A percentile compares a stretch with the other conserved stretches of the same genome.
Evolutionary conservation across 805 yeast species (phyloP).

Genomic region (Myxozyma monticola): DNA sequence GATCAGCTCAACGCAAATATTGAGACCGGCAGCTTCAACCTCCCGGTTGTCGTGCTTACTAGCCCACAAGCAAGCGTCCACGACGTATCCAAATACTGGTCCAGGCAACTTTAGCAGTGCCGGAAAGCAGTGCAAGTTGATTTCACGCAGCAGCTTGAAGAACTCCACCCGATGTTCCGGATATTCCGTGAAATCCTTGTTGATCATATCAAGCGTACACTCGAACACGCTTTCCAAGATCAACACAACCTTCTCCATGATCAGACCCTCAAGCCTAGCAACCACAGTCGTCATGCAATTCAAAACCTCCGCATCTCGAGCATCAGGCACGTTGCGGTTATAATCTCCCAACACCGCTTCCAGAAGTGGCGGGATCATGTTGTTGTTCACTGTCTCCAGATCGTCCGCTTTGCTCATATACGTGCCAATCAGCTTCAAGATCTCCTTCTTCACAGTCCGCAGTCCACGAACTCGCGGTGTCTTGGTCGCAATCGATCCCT

Average conservation of each 20-base stretch:
- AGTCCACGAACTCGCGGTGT: constrained; percentile 93
- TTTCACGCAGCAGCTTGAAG: constrained; percentile 83
- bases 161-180: constrained; percentile 98
- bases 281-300: constrained; percentile 92
- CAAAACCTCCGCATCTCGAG: constrained; percentile 96
- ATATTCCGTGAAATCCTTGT: constrained; percentile 90
- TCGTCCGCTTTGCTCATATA: constrained; percentile 86
- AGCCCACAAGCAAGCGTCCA: constrained; percentile 97
- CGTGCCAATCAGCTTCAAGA: constrained; percentile 82
- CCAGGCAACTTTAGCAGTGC: constrained; percentile 88
- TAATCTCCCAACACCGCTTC: constrained; percentile 88
- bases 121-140: constrained; percentile 78
- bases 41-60: constrained; percentile 96
- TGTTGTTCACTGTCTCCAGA: constrained; percentile 76
- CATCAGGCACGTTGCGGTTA: constrained; percentile 85
- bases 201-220: constrained; percentile 92
- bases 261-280: constrained; percentile 78
- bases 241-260: constrained; percentile 84
- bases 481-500: constrained; percentile 87
- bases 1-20: constrained; percentile 77
- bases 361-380: constrained; percentile 78
- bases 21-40: constrained; percentile 88
- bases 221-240: constrained; percentile 90
- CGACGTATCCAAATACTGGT: constrained; percentile 83
- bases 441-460: constrained; percentile 94